These are phyloP conservation scores for Periglandula ipomoeae DNA, from an alignment of 2,329 filamentous ascomycete species.

Conservation along the genomic window DNA sequence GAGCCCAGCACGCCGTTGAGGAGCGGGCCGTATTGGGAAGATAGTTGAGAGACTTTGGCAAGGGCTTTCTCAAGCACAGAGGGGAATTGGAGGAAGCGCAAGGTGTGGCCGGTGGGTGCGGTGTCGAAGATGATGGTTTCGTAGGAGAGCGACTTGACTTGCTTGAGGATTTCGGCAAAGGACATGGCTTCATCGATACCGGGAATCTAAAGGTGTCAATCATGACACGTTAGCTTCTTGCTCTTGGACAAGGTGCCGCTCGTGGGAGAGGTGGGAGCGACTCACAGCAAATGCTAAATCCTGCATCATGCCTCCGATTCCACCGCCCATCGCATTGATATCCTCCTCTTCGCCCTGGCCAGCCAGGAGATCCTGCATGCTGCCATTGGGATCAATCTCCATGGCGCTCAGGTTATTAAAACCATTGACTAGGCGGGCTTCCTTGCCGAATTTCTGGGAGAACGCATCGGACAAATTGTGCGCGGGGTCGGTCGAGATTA, in stretches of 20 bases:
- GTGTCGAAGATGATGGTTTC: slow-evolving; percentile 99
- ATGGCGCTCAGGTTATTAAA: slow-evolving; percentile 93
- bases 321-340: slow-evolving; percentile 58
- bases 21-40: slow-evolving; percentile 89
- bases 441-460: slow-evolving; percentile 98
- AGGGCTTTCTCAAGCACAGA: slow-evolving; percentile 96
- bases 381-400: slow-evolving; percentile 98
- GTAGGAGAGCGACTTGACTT: slow-evolving; percentile 98
- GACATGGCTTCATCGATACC: slow-evolving; percentile 99
- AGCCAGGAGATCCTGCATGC: slow-evolving; percentile 87
- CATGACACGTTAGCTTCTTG: not conserved
- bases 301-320: slow-evolving; percentile 94
- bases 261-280: not conserved
- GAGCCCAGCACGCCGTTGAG: slow-evolving; percentile 85
- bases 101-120: slow-evolving; percentile 92
- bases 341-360: slow-evolving; percentile 64
- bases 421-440: slow-evolving; percentile 84
- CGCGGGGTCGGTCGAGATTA: slow-evolving; percentile 96
- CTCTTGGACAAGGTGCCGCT: not conserved
- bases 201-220: slow-evolving; percentile 57
- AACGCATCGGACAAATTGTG: slow-evolving; percentile 98
- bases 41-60: slow-evolving; percentile 93
- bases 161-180: slow-evolving; percentile 97
- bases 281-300: slow-evolving; percentile 89
- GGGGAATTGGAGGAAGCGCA: slow-evolving; percentile 97